phyloP scores from a whole-genome alignment of 116 monocot genomes.

The Posidonia oceanica region DNA sequence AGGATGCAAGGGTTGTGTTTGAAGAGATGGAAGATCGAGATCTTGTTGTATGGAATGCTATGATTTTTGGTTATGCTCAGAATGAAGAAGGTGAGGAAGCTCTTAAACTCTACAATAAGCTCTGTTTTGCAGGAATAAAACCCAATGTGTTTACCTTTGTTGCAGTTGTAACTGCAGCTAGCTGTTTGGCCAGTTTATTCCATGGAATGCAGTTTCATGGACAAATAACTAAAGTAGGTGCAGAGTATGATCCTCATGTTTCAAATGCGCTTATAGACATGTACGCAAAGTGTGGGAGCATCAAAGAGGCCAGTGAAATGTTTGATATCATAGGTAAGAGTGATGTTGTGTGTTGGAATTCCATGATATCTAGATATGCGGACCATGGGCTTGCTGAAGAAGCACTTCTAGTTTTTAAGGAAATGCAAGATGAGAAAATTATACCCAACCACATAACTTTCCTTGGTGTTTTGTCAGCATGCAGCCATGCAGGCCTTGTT shows the following conservation, averaged over 20 bases:
- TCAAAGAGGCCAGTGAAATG: slow-evolving; percentile 39
- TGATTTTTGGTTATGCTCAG: slow-evolving; percentile 51
- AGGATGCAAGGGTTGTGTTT: slow-evolving; percentile 67
- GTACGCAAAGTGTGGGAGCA: slow-evolving; percentile 85
- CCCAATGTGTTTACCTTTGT: slow-evolving; percentile 59
- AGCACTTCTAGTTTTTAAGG: slow-evolving; percentile 38
- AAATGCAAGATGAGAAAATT: slow-evolving; percentile 33
- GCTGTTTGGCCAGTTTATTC: slow-evolving; percentile 38
- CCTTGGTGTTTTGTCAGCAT: slow-evolving; percentile 63
- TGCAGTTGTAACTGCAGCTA: slow-evolving; percentile 45
- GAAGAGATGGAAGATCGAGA: slow-evolving; percentile 55
- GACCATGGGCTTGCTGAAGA: slow-evolving; percentile 67
- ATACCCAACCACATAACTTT: slow-evolving; percentile 56
- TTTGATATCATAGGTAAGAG: slow-evolving; percentile 22
- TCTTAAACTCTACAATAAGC: slow-evolving; percentile 31
- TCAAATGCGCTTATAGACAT: slow-evolving; percentile 73
- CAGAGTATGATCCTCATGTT: slow-evolving; percentile 44
- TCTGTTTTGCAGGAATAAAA: slow-evolving; percentile 24
- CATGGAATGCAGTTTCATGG: slow-evolving; percentile 56
- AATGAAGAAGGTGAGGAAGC: slow-evolving; percentile 54
- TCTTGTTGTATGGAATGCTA: slow-evolving; percentile 74
- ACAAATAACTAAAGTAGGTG: slow-evolving; percentile 55
- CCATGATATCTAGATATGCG: slow-evolving; percentile 75
- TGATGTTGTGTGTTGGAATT: slow-evolving; percentile 76
- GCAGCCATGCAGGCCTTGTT: slow-evolving; percentile 52